Conservation (phyloP, 176 grass and related monocot genomes). For the Carex littledalei region DNA sequence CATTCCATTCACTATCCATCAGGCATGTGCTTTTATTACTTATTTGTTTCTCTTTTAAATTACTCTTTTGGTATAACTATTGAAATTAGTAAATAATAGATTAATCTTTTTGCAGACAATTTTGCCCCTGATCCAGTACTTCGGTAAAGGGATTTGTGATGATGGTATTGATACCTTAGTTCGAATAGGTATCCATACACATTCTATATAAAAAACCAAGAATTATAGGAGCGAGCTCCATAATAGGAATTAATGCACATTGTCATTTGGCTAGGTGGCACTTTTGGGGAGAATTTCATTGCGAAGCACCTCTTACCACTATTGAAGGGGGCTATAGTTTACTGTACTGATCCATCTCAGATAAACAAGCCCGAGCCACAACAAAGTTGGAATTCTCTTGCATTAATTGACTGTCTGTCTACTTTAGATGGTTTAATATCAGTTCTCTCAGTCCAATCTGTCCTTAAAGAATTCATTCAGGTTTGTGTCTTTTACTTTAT, state of each 20-base stretch:
- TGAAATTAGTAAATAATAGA: constrained; percentile 23
- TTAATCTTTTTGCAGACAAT: constrained; percentile 57
- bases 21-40: constrained; percentile 41
- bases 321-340: constrained; percentile 56
- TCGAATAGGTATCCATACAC: constrained; percentile 70
- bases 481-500: constrained; percentile 23
- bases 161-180: constrained; percentile 88
- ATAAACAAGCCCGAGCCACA: constrained; percentile 63
- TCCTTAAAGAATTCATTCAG: constrained; percentile 83
- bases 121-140: constrained; percentile 75
- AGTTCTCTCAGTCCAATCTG: constrained; percentile 47
- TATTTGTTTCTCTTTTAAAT: background rate
- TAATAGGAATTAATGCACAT: constrained; percentile 2
- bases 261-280: constrained; percentile 44
- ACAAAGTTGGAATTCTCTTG: constrained; percentile 64
- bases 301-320: constrained; percentile 76
- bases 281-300: constrained; percentile 80
- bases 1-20: constrained; percentile 87
- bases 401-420: constrained; percentile 66
- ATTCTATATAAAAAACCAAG: background rate
- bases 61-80: constrained; percentile 9
- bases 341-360: constrained; percentile 51
- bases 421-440: constrained; percentile 64
- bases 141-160: constrained; percentile 80
- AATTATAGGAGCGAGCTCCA: background rate